Percentiles rank a stretch among this genome's conserved stretches.
Conservation (phyloP, 352 stramenopile species). For the Pythium aquatile region DNA sequence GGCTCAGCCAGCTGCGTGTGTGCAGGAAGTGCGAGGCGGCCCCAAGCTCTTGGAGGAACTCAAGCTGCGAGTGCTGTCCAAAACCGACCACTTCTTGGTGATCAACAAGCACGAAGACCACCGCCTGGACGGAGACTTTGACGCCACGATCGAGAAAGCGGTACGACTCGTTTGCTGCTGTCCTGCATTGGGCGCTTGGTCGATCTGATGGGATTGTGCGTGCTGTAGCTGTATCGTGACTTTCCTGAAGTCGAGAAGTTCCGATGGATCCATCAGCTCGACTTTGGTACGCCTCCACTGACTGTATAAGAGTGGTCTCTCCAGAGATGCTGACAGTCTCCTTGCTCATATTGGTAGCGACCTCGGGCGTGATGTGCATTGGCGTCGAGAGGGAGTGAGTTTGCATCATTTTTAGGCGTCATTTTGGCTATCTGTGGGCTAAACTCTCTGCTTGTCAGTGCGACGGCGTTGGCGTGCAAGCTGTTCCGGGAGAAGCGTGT, state of each 20-base stretch:
- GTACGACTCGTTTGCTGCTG: constrained; percentile 28
- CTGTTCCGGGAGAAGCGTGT: constrained; percentile 81
- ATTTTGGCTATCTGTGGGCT: background rate
- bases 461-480: constrained; percentile 55
- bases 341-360: constrained; percentile 38
- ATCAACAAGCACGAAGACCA: constrained; percentile 83
- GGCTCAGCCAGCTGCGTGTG: constrained; percentile 16
- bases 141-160: constrained; percentile 89
- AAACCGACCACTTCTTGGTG: constrained; percentile 58
- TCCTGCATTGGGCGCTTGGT: background rate
- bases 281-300: constrained; percentile 57
- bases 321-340: background rate
- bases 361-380: constrained; percentile 82
- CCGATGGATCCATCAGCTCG: constrained; percentile 89
- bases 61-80: constrained; percentile 50
- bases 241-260: constrained; percentile 80
- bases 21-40: constrained; percentile 39
- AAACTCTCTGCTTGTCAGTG: constrained; percentile 33
- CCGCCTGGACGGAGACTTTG: constrained; percentile 84
- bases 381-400: constrained; percentile 69
- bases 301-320: background rate
- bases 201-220: constrained; percentile 7
- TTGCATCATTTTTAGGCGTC: background rate
- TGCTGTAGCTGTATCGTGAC: constrained; percentile 54
- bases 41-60: constrained; percentile 53